Evolutionary conservation across 257 asterid species (phyloP).

Genomic region (Primulina huaijiensis): DNA sequence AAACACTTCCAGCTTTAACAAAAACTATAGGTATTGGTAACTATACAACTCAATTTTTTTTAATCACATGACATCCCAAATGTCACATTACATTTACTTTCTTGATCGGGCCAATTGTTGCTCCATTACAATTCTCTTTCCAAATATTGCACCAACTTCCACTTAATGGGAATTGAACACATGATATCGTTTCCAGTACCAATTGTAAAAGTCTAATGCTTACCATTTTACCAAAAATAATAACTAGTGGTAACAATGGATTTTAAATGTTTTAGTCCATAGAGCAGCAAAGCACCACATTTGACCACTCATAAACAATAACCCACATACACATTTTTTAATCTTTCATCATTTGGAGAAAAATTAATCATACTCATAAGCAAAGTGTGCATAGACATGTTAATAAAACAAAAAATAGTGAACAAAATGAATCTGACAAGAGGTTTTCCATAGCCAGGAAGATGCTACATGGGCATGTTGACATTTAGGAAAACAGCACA

Average conservation of each 20-base stretch:
- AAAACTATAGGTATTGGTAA: too few relatives aligned
- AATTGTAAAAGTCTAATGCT: too few relatives aligned
- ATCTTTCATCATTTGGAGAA: too few relatives aligned
- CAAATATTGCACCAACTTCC: neutral
- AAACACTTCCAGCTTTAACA: neutral
- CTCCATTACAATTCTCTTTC: neutral
- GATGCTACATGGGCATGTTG: neutral
- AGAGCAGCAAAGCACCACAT: neutral
- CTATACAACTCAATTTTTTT: neutral
- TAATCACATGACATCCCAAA: neutral
- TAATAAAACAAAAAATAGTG: constrained; percentile 2
- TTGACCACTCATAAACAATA: neutral
- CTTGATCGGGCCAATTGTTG: neutral
- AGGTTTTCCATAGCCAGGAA: constrained; percentile 6
- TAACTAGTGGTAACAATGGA: neutral
- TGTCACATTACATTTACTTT: neutral
- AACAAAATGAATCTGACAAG: constrained; percentile 2
- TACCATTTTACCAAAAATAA: neutral
- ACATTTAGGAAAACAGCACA: neutral
- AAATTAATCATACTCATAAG: neutral
- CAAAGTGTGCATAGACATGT: constrained; percentile 2
- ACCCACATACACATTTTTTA: too few relatives aligned
- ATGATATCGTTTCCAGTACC: neutral
- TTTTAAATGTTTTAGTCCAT: neutral
- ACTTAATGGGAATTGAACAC: neutral